Evolutionary conservation across 2,329 filamentous ascomycete genomes (phyloP).

Genomic region (Scedosporium aurantiacum): DNA sequence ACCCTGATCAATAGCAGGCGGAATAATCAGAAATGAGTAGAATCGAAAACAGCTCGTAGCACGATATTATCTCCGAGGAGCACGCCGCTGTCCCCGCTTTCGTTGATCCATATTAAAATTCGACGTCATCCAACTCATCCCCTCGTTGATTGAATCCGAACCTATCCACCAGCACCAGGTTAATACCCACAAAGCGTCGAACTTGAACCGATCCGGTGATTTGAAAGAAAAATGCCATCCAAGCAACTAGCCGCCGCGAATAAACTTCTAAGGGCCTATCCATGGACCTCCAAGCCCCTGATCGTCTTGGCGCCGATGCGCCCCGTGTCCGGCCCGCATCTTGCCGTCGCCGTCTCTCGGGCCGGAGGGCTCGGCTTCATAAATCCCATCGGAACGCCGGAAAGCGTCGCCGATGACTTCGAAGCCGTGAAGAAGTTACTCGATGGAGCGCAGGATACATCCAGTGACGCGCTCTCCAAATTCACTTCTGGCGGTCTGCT

Average conservation of each 20-base stretch:
- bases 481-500: slow-evolving; percentile 15
- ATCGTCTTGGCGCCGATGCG: slow-evolving; percentile 60
- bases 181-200: not conserved
- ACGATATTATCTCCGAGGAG: no score
- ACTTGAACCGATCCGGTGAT: not conserved
- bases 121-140: no score
- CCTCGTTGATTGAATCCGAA: no score
- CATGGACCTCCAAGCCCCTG: slow-evolving; percentile 18
- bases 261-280: slow-evolving; percentile 8
- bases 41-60: no score
- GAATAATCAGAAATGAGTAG: no score
- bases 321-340: slow-evolving; percentile 40
- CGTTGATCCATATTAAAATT: no score
- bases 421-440: slow-evolving; percentile 16
- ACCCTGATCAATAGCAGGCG: no score
- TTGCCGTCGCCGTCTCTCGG: slow-evolving; percentile 55
- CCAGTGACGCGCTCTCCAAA: slow-evolving; percentile 10
- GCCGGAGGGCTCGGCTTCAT: slow-evolving; percentile 56
- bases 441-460: not conserved
- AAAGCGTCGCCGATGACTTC: slow-evolving; percentile 19
- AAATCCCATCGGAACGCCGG: slow-evolving; percentile 24
- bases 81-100: no score
- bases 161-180: not conserved
- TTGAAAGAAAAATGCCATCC: not conserved
- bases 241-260: not conserved